These are phyloP conservation scores for Alternaria ethzedia DNA, from an alignment of 2,329 filamentous ascomycete genomes.

Conservation along the genomic window DNA sequence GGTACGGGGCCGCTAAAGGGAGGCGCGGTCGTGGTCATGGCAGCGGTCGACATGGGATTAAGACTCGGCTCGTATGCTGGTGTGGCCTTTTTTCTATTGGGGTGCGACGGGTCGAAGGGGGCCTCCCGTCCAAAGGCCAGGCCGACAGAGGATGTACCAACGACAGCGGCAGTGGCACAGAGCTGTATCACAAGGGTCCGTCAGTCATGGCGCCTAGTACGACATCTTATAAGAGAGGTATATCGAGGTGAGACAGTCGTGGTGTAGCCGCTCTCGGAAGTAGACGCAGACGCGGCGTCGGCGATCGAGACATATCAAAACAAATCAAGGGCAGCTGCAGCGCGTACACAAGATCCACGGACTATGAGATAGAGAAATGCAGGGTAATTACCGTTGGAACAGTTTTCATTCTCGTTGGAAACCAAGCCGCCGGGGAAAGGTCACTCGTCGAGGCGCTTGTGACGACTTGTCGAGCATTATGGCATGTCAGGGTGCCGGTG, in stretches of 20 bases:
- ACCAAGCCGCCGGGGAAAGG: slow-evolving; percentile 45
- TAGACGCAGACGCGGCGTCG: slow-evolving; percentile 24
- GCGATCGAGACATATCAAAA: slow-evolving; percentile 35
- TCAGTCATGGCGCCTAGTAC: slow-evolving; percentile 45
- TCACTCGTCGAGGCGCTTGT: slow-evolving; percentile 47
- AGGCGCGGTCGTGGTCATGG: slow-evolving; percentile 32
- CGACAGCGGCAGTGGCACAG: slow-evolving; percentile 66
- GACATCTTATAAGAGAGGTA: slow-evolving; percentile 25
- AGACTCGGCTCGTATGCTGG: slow-evolving; percentile 40
- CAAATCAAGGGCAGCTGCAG: slow-evolving; percentile 36
- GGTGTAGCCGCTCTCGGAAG: slow-evolving; percentile 32
- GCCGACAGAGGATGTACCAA: slow-evolving; percentile 66
- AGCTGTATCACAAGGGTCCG: slow-evolving; percentile 56
- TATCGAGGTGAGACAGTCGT: slow-evolving; percentile 32
- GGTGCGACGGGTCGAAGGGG: slow-evolving; percentile 40
- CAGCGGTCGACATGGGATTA: slow-evolving; percentile 36
- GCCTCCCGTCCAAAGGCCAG: slow-evolving; percentile 63
- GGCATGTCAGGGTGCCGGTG: slow-evolving; percentile 41
- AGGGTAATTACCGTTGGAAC: slow-evolving; percentile 52
- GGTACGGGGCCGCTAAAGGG: slow-evolving; percentile 33
- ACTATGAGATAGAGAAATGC: slow-evolving; percentile 23
- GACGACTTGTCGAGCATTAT: slow-evolving; percentile 50
- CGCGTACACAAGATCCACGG: slow-evolving; percentile 8
- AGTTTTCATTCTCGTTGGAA: slow-evolving; percentile 54
- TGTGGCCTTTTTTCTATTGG: slow-evolving; percentile 49